phyloP scores from a whole-genome alignment of 75 land plant species.

The Ceratopteris richardii region DNA sequence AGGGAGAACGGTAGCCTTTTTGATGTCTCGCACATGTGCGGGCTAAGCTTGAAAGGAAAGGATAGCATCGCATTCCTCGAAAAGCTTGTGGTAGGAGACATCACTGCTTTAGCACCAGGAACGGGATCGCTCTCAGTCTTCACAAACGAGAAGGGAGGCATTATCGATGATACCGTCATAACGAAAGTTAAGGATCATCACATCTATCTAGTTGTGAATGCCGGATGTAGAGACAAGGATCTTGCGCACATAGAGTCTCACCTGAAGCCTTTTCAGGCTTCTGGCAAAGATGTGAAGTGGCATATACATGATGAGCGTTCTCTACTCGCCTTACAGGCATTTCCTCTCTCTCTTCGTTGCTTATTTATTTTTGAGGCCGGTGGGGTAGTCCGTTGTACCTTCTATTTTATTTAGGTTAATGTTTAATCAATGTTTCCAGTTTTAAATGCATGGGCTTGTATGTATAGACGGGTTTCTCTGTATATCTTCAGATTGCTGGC shows the following conservation, averaged over 20 bases:
- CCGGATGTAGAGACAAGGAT: slow-evolving; percentile 97
- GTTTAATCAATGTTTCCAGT: no score
- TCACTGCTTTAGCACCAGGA: slow-evolving; percentile 59
- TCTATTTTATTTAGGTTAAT: no score
- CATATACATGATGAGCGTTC: slow-evolving; percentile 95
- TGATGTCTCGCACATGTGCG: slow-evolving; percentile 99
- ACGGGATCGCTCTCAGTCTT: slow-evolving; percentile 86
- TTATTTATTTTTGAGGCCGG: not conserved
- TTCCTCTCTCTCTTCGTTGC: not conserved
- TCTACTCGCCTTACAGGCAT: slow-evolving; percentile 77
- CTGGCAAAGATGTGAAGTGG: slow-evolving; percentile 85
- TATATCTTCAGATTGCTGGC: no score
- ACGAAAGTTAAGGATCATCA: slow-evolving; percentile 90
- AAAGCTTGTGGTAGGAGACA: slow-evolving; percentile 85
- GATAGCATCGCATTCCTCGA: slow-evolving; percentile 74
- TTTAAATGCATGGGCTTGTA: no score
- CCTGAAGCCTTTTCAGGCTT: slow-evolving; percentile 71
- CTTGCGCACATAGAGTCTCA: slow-evolving; percentile 80
- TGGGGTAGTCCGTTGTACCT: no score
- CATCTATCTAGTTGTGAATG: slow-evolving; percentile 93
- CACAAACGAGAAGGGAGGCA: slow-evolving; percentile 92
- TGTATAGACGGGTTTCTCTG: no score
- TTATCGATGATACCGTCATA: slow-evolving; percentile 94
- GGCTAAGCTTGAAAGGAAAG: slow-evolving; percentile 72
- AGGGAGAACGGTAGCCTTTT: slow-evolving; percentile 77